These are phyloP conservation scores for Oryza rufipogon DNA, from an alignment of 176 grass and related monocot species.

Conservation along the genomic window DNA sequence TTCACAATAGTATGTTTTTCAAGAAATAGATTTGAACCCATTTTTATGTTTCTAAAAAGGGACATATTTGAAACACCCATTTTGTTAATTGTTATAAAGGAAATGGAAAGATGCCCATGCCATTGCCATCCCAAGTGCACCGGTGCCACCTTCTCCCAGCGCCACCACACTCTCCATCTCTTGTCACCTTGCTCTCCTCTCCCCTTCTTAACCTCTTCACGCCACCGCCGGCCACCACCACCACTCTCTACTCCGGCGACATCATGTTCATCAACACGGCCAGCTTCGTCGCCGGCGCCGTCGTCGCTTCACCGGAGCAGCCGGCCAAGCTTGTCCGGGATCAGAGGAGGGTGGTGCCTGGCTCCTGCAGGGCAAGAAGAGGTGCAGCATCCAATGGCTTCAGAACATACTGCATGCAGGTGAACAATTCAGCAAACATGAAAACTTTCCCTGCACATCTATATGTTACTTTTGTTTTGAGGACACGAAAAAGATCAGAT, in stretches of 20 bases:
- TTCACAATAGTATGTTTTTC: neutral
- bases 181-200: neutral
- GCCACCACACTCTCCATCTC: neutral
- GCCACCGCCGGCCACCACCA: neutral
- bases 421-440: neutral
- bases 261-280: conserved; percentile 8
- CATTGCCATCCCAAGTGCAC: neutral
- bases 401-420: conserved; percentile 61
- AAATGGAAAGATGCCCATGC: neutral
- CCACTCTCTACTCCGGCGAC: neutral
- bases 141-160: neutral
- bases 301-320: neutral
- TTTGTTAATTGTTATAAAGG: neutral
- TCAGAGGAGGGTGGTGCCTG: conserved; percentile 6
- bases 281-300: conserved; percentile 2
- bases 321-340: neutral
- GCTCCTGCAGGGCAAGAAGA: conserved; percentile 22
- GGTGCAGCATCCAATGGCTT: conserved; percentile 31
- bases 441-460: neutral
- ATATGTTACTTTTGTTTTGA: neutral
- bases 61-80: neutral
- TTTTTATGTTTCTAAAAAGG: neutral
- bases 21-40: neutral
- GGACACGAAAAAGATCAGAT: neutral
- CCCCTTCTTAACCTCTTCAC: neutral